Evolutionary conservation across 2,329 filamentous ascomycete species (phyloP).

Genomic region (Exutisphaerella laricina): DNA sequence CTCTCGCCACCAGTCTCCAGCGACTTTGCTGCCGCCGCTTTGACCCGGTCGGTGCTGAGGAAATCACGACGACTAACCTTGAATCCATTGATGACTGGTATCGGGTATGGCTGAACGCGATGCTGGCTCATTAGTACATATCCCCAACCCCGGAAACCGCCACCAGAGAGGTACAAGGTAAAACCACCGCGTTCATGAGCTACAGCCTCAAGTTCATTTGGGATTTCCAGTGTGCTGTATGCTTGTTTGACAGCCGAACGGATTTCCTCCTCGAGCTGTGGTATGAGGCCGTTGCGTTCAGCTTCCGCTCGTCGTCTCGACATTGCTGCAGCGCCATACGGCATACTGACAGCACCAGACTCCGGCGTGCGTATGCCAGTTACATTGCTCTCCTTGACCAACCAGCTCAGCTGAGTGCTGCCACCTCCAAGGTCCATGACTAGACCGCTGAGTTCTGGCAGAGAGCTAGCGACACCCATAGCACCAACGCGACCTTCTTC

Average conservation of each 20-base stretch:
- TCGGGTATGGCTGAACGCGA: conserved; percentile 68
- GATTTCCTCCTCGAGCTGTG: conserved; percentile 43
- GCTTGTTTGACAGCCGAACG: conserved; percentile 47
- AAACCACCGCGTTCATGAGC: conserved; percentile 48
- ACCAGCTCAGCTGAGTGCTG: conserved; percentile 65
- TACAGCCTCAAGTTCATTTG: conserved; percentile 46
- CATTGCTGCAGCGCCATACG: conserved; percentile 65
- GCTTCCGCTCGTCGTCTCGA: conserved; percentile 49
- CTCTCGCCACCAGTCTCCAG: conserved; percentile 32
- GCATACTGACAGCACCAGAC: conserved; percentile 58
- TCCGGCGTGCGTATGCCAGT: conserved; percentile 50
- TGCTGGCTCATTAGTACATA: conserved; percentile 81
- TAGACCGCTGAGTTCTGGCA: conserved; percentile 64
- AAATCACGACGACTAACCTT: conserved; percentile 59
- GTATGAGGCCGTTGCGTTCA: conserved; percentile 32
- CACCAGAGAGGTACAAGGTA: conserved; percentile 78
- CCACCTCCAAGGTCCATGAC: conserved; percentile 82
- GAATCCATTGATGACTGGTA: conserved; percentile 77
- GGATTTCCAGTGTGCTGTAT: conserved; percentile 46
- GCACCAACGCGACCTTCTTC: conserved; percentile 81
- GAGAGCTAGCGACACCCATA: conserved; percentile 72
- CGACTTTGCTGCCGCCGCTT: conserved; percentile 35
- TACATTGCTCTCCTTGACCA: conserved; percentile 43
- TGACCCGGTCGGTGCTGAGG: conserved; percentile 45
- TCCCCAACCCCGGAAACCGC: conserved; percentile 85